These are phyloP conservation scores for Henningerozyma blattae DNA, from an alignment of 805 yeast species.

Conservation along the genomic window DNA sequence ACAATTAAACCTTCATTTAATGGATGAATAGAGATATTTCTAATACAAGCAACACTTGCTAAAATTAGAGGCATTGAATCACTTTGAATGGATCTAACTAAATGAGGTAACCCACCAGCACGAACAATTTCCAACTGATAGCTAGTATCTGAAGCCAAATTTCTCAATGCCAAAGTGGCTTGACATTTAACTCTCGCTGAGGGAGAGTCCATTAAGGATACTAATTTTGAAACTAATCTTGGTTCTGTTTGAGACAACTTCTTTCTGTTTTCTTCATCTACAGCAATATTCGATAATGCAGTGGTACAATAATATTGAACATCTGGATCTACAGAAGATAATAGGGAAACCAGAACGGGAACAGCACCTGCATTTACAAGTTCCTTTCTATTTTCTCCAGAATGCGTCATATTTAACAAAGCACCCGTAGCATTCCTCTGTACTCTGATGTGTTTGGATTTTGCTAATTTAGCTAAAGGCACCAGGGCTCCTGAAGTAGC, in stretches of 20 bases:
- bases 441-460: conserved; percentile 87
- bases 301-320: conserved; percentile 98
- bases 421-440: conserved; percentile 99
- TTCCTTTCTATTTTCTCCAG: conserved; percentile 91
- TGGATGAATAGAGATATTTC: conserved; percentile 95
- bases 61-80: conserved; percentile 83
- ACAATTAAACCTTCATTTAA: conserved; percentile 90
- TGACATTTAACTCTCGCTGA: conserved; percentile 96
- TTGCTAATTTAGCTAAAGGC: conserved; percentile 89
- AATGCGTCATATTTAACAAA: conserved; percentile 92
- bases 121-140: conserved; percentile 93
- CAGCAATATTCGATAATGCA: conserved; percentile 93
- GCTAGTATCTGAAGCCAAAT: conserved; percentile 89
- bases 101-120: conserved; percentile 89
- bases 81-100: conserved; percentile 81
- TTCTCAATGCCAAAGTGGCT: conserved; percentile 91
- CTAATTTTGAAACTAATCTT: conserved; percentile 75
- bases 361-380: conserved; percentile 97
- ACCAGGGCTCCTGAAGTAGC: conserved; percentile 94
- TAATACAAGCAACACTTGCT: conserved; percentile 96
- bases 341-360: conserved; percentile 81
- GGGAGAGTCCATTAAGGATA: conserved; percentile 82
- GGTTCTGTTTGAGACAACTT: conserved; percentile 88
- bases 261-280: conserved; percentile 83
- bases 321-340: conserved; percentile 83